These are phyloP conservation scores for Cyberlindnera subsufficiens DNA, from an alignment of 805 yeast species.

Conservation along the genomic window DNA sequence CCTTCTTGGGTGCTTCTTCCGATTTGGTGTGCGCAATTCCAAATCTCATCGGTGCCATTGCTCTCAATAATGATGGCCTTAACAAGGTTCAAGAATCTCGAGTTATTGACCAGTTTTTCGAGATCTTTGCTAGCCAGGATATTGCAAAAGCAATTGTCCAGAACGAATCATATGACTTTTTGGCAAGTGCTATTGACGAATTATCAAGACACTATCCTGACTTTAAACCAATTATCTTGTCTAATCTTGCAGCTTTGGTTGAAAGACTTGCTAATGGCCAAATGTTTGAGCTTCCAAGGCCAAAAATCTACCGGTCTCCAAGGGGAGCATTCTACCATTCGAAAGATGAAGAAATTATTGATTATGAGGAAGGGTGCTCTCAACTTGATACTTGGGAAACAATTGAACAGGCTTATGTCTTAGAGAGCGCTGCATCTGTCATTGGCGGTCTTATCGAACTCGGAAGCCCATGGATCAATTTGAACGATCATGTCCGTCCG, in stretches of 20 bases:
- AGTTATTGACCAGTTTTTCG: constrained; percentile 40
- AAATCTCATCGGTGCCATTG: constrained; percentile 76
- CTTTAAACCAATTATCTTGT: constrained; percentile 52
- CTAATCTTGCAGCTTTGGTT: constrained; percentile 41
- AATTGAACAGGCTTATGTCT: constrained; percentile 34
- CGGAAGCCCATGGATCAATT: constrained; percentile 24
- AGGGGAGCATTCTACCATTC: constrained; percentile 36
- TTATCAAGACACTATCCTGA: constrained; percentile 78
- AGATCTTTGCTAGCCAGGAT: constrained; percentile 41
- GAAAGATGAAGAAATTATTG: constrained; percentile 34
- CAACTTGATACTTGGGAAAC: constrained; percentile 51
- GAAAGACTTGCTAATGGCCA: constrained; percentile 36
- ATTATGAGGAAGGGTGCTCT: constrained; percentile 33
- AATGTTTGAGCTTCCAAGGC: constrained; percentile 29
- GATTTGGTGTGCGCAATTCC: constrained; percentile 59
- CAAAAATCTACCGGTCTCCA: constrained; percentile 39
- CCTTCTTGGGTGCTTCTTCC: constrained; percentile 50
- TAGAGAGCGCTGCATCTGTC: constrained; percentile 43
- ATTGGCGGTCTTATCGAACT: constrained; percentile 45
- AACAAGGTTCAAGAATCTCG: constrained; percentile 40
- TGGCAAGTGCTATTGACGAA: constrained; percentile 74
- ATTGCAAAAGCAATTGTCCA: constrained; percentile 49
- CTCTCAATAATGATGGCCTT: constrained; percentile 71
- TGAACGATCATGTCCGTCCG: constrained; percentile 29
- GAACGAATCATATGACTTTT: constrained; percentile 44